Base-by-base conservation (phyloP, 2,329 filamentous ascomycete genomes). In the Podosphaera aphanis region DNA sequence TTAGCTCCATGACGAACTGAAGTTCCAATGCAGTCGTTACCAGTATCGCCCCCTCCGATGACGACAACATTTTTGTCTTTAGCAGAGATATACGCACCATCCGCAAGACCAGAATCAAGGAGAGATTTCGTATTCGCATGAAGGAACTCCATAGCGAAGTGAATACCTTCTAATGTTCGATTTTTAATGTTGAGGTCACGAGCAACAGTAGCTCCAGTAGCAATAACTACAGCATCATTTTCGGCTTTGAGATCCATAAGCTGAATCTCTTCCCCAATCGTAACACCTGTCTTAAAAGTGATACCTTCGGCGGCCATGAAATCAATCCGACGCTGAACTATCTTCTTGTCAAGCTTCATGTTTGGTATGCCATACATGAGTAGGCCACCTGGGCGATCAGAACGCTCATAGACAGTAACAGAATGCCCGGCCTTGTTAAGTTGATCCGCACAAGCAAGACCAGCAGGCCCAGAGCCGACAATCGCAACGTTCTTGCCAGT, bases 281-380 rank as follows among this genome's bases (percentile, higher is more conserved):
- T 66, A 46, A 83, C 75, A 49, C 78, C 75, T 27, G 82, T 81
- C 63, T 83, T 76, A 66, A 93, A 93, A 44, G 71, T 70, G 59
- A 94, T 66, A 43, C 88, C 88, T 64, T 94, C 88, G 2, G 77
- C 73, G 46, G 81, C 83, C 83, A 94, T 88, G 64, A 95, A 85
- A 63, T 94, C 83, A 43, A 90, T 85, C 62, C 88, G 82, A 45
- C 88, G 82, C 70, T 94, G 88, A 49, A 95, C 88, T 51, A 94
- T 78, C 60, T 84, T 84, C 73, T 95, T 95, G 68, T 95, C 88
- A 37, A 95, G 80, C 70, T 95, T 95, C 88, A 95, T 95, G 70
- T 95, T 95, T 53, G 88, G 88, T 54, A 95, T 95, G 54, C 88
- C 88, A 60, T 95, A 94, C 88, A 94, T 94, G 57, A 95, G 74